Evolutionary conservation across 2,329 filamentous ascomycete genomes (phyloP).

Genomic region (Plectosphaerella cucumerina): DNA sequence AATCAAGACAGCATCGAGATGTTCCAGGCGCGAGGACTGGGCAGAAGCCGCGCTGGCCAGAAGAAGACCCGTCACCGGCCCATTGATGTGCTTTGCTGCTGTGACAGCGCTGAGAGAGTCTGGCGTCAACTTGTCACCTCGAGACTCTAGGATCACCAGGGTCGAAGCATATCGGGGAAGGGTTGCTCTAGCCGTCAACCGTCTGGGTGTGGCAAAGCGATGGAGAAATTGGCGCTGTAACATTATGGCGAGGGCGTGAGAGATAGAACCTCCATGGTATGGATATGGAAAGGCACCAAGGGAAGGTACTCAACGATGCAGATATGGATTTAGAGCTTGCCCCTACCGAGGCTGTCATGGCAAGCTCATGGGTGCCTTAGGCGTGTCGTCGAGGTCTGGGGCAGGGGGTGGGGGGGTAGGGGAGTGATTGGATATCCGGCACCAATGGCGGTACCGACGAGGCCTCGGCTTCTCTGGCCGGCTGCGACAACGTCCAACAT

Average conservation of each 20-base stretch:
- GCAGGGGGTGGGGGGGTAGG: background rate
- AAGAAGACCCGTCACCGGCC: constrained; percentile 79
- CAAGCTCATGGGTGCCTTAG: too few species aligned
- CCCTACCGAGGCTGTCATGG: too few species aligned
- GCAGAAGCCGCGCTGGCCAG: constrained; percentile 80
- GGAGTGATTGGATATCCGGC: background rate
- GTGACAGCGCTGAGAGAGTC: constrained; percentile 82
- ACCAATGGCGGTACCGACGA: background rate
- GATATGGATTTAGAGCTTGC: too few species aligned
- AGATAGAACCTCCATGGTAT: too few species aligned
- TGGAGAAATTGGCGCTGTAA: constrained; percentile 16
- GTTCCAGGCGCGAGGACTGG: constrained; percentile 85
- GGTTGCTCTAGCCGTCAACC: background rate
- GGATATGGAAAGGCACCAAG: too few species aligned
- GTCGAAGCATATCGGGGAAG: constrained; percentile 65
- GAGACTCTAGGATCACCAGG: constrained; percentile 87
- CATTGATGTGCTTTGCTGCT: constrained; percentile 82
- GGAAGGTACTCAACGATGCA: too few species aligned
- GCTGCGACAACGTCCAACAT: too few species aligned
- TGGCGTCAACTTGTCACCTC: constrained; percentile 78
- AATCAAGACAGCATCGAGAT: constrained; percentile 81
- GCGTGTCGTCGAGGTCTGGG: too few species aligned
- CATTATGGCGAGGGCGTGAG: background rate
- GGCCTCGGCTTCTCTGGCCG: constrained; percentile 38
- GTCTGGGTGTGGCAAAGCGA: constrained; percentile 47